Evolutionary conservation across 163 green algal species (phyloP).

Genomic region (Coccomyxa subellipsoidea): DNA sequence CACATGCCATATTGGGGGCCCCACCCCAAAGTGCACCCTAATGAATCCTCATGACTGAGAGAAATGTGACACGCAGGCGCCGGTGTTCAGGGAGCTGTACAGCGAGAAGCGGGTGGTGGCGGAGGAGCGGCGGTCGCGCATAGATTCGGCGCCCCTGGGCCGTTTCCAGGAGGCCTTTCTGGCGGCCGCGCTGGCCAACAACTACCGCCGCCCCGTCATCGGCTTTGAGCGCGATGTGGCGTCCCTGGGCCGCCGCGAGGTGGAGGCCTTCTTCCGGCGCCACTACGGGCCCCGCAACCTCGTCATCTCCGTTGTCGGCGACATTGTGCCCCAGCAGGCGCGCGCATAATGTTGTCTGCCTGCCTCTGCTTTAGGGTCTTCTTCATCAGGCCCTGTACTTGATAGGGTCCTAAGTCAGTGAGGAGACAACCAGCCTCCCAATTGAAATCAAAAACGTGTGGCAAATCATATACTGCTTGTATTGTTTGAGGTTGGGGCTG

Average conservation of each 20-base stretch:
- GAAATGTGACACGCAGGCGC: constrained; percentile 29
- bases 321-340: constrained; percentile 39
- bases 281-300: constrained; percentile 62
- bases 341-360: not conserved
- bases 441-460: not conserved
- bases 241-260: constrained; percentile 54
- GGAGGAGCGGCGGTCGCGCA: constrained; percentile 75
- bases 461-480: not conserved
- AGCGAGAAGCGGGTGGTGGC: constrained; percentile 78
- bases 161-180: constrained; percentile 60
- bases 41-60: no score
- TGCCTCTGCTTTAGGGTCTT: not conserved
- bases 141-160: constrained; percentile 76
- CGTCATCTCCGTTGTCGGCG: constrained; percentile 62
- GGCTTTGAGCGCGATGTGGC: constrained; percentile 61
- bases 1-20: no score
- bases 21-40: no score
- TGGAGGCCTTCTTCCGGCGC: constrained; percentile 46
- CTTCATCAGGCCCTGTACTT: not conserved
- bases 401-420: not conserved
- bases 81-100: constrained; percentile 85
- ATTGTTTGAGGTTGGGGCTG: not conserved
- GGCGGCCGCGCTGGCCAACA: constrained; percentile 47
- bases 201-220: constrained; percentile 46
- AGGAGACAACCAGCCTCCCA: not conserved